These are phyloP conservation scores for Cutaneotrichosporon cavernicola DNA, from an alignment of 1,284 basidiomycete genomes.

Conservation along the genomic window DNA sequence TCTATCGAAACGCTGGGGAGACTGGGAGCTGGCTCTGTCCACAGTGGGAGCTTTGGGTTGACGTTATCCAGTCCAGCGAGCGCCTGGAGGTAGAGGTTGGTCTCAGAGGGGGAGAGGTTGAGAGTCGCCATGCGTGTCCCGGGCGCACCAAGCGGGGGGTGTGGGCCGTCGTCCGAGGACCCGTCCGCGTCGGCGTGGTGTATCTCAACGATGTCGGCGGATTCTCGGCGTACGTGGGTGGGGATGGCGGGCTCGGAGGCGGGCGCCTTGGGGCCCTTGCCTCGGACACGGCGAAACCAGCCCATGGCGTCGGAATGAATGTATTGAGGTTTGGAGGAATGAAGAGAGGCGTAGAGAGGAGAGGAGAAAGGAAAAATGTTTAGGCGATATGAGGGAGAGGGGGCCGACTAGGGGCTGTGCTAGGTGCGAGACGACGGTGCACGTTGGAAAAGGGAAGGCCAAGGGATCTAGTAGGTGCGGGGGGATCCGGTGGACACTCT, in stretches of 20 bases:
- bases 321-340: background rate
- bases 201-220: constrained; percentile 9
- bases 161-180: constrained; percentile 1
- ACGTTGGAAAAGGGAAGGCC: background rate
- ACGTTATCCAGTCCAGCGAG: constrained; percentile 37
- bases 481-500: background rate
- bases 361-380: background rate
- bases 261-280: constrained; percentile 10
- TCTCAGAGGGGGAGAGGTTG: constrained; percentile 34
- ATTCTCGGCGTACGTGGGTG: background rate
- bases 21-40: constrained; percentile 40
- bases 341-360: background rate
- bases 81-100: constrained; percentile 45
- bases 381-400: background rate
- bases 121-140: background rate
- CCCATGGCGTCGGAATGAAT: background rate
- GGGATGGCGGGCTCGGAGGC: constrained; percentile 11
- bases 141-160: background rate
- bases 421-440: background rate
- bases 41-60: constrained; percentile 34
- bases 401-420: background rate
- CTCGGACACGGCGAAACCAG: constrained; percentile 12
- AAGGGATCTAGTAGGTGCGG: background rate
- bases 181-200: constrained; percentile 7
- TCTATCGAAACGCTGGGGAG: constrained; percentile 26